Base-by-base conservation (phyloP, 75 land plant genomes). In the Sequoia sempervirens region DNA sequence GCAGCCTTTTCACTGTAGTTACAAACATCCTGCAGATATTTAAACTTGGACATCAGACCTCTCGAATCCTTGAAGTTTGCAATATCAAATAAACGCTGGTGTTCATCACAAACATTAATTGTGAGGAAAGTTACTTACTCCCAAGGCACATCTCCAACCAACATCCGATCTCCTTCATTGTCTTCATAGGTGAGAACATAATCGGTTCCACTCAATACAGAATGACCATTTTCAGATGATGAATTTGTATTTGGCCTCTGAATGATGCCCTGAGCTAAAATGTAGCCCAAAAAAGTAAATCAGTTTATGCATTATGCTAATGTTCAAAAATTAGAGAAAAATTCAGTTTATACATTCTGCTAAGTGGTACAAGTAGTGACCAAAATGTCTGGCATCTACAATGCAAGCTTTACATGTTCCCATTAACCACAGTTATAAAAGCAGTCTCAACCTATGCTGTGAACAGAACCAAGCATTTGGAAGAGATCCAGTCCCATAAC, bases 131-230 rank as follows among this genome's bases (percentile, higher is more conserved):
- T 13, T 17, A 69, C 85, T 87, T 86, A 91, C 92, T 85, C 82
- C 92, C 92, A 91, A 6, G 92, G 92, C 41, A 91, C 92, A 80
- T 91, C 92, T 30, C 92, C 92, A 43, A 91, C 92, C 30, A 91
- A 87, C 92, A 91, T 89, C 30, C 87, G 82, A 53, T 91, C 92
- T 61, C 92, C 91, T 84, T 91, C 92, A 36, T 87, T 85, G 47
- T 91, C 92, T 83, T 91, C 91, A 72, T 91, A 89, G 5, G 88
- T 87, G 74, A 91, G 89, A 28, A 87, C 87, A 80, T 85, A 87
- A 38, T 84, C 85, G 2, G 76, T 38, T 50, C 81, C 81, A 17
- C 82, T 28, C 4, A 52, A 46, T 15, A 85, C 53, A 41, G 15
- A 70, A 13, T 84, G 85, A 52, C 34, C 69, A 58, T 15, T 78